Evolutionary conservation across 176 grass and related monocot species (phyloP), one percentile per base, ranked within the genome.

Genomic region (Triticum turgidum): DNA sequence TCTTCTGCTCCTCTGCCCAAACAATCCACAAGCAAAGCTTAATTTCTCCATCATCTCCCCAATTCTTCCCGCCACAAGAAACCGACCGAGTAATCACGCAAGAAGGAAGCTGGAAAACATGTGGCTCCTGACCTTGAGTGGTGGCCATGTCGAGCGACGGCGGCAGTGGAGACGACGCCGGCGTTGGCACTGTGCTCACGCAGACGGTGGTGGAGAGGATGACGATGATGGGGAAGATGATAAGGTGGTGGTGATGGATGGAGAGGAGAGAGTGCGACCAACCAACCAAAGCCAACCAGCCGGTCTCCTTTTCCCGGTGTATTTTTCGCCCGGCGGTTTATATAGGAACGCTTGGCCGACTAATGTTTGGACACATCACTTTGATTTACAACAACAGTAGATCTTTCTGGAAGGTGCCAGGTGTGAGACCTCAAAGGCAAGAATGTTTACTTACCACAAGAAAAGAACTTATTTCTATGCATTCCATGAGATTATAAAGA

Each of bases 1-100:
- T 94, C 77, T 87, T 92, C 84, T 93, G 91, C 15, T 5, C 51
- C 82, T 80, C 93, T 92, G 89, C 82, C 82, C 11, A 63, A 47
- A 51, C 77, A 37, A 80, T 14, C 41, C n/a, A 12, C 37, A 76
- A 51, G 0, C 42, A 42, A 42, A 38, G 37, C 11, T 49, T 49
- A 49, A 54, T 54, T 54, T 18, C 51, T 3, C 51, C 51, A 18
- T 54, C 51, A 54, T 54, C 15, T 18, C 15, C 0, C 51, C 15
- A 18, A 18, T 54, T 7, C 51, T 54, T 54, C 15, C 51, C 51
- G 51, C 51, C 51, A 54, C 51, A 54, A 54, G 51, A 18, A 18
- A 54, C 74, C 69, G 49, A 11, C 12, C 58, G 6, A 7, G 1
- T 45, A 25, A 74, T 5, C 52, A 78, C 7, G 74, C 35, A 47